Evolutionary conservation across 257 asterid genomes (phyloP), one percentile per base, ranked within the genome.

Genomic region (Anisodus tanguticus): DNA sequence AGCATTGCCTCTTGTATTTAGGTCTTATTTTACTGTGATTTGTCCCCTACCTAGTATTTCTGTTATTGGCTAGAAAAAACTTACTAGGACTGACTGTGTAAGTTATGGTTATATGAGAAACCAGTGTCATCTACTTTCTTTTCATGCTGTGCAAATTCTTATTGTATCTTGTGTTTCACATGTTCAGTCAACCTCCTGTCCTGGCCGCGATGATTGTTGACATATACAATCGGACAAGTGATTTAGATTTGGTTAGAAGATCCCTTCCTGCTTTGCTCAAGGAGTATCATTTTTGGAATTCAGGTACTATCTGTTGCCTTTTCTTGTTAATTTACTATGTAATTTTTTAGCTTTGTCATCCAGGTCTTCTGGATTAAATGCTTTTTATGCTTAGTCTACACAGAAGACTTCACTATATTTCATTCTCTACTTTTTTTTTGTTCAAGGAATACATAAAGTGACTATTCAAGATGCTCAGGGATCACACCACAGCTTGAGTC

Each of bases 181-280:
- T 68, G 79, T 85, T 85, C 96, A 96, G 99, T 88, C 94, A 94
- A 79, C 98, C 98, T 82, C 99, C 98, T n/a, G 86, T 96, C 17
- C 84, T 93, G 78, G 92, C 97, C 88, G 92, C 97, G 66, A 96
- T 96, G 99, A 89, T 94, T 17, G 59, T 84, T 12, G 98, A 92
- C 76, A 82, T 93, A 90, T 94, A 88, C 88, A 79, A 87, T 35
- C 87, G 85, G 31, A 93, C 97, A 2, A 89, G 92, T 10, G 99
- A 96, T 80, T 22, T 47, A 82, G 88, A 87, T 37, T 85, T 94
- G 67, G 88, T 91, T 26, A 80, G 57, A 80, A 90, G 79, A 85
- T 89, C 97, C 22, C 97, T 96, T 85, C 97, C 97, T 71, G 91
- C 97, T 9, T 82, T 96, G 87, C 85, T 89, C 47, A 93, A 89